Conservation (phyloP, 495 filamentous ascomycete genomes). For the Chaetomium tenue region DNA sequence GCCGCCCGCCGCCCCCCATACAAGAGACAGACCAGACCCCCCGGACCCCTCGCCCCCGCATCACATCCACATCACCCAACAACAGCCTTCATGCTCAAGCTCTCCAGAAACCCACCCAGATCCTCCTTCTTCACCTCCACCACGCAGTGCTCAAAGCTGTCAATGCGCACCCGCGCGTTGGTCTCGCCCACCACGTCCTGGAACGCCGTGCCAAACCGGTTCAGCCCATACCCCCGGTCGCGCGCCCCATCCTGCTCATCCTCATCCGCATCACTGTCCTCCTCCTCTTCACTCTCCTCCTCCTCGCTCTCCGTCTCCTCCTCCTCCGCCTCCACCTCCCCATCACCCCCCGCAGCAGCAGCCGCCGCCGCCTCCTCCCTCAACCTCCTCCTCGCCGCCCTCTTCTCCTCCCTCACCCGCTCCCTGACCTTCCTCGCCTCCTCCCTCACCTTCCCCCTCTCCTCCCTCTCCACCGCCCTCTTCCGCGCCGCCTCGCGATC, state of each 20-base stretch:
- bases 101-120: constrained; percentile 84
- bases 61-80: constrained; percentile 60
- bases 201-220: constrained; percentile 92
- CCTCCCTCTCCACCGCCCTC: constrained; percentile 57
- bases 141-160: constrained; percentile 96
- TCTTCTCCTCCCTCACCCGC: constrained; percentile 63
- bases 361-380: constrained; percentile 44
- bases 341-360: background rate
- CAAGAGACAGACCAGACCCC: background rate
- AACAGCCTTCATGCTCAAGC: constrained; percentile 85
- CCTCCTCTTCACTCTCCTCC: constrained; percentile 50
- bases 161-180: constrained; percentile 82
- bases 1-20: no score
- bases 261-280: constrained; percentile 61
- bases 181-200: constrained; percentile 93
- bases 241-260: constrained; percentile 58
- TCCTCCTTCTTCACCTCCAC: constrained; percentile 97
- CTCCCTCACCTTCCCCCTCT: constrained; percentile 60
- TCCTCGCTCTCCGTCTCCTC: constrained; percentile 27
- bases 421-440: constrained; percentile 57
- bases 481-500: constrained; percentile 64
- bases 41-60: background rate
- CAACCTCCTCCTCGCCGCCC: constrained; percentile 50
- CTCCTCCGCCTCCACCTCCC: constrained; percentile 25
- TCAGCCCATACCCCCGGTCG: constrained; percentile 67